These are phyloP conservation scores for Cordyceps cicadae DNA, from an alignment of 2,329 filamentous ascomycete species.

Conservation along the genomic window DNA sequence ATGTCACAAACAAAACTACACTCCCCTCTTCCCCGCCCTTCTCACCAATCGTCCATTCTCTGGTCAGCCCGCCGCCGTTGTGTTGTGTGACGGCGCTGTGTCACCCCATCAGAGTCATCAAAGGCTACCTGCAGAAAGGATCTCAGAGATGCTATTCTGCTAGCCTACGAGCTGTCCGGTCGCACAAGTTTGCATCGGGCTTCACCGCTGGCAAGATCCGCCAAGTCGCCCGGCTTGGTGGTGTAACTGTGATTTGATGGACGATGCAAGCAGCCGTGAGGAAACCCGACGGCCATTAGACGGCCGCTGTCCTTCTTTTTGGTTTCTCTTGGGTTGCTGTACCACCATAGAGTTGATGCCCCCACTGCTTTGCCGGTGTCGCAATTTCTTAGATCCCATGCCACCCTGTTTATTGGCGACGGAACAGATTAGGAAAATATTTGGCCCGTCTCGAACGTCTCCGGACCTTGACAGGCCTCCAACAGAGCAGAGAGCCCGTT, in stretches of 20 bases:
- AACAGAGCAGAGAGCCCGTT: too few relatives aligned
- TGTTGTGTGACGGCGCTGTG: not conserved
- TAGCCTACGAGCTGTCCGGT: not conserved
- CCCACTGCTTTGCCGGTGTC: not conserved
- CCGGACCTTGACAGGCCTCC: not conserved
- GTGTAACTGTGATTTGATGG: not conserved
- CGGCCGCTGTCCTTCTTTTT: not conserved
- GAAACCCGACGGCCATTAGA: not conserved
- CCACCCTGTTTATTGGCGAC: not conserved
- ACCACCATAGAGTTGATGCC: not conserved
- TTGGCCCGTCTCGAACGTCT: too few relatives aligned
- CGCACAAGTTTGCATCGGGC: not conserved
- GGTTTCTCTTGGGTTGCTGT: not conserved
- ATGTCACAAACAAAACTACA: not conserved
- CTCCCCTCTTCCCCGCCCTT: not conserved
- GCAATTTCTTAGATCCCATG: not conserved
- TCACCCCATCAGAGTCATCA: not conserved
- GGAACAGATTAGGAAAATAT: too few relatives aligned
- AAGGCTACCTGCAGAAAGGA: constrained; percentile 5
- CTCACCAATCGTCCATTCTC: not conserved
- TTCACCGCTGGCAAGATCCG: not conserved
- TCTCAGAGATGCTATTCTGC: not conserved
- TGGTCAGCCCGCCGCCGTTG: not conserved
- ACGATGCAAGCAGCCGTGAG: not conserved
- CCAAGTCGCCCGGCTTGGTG: not conserved